Evolutionary conservation across 2,329 filamentous ascomycete species (phyloP).

Genomic region (Penicillium sclerotiorum): DNA sequence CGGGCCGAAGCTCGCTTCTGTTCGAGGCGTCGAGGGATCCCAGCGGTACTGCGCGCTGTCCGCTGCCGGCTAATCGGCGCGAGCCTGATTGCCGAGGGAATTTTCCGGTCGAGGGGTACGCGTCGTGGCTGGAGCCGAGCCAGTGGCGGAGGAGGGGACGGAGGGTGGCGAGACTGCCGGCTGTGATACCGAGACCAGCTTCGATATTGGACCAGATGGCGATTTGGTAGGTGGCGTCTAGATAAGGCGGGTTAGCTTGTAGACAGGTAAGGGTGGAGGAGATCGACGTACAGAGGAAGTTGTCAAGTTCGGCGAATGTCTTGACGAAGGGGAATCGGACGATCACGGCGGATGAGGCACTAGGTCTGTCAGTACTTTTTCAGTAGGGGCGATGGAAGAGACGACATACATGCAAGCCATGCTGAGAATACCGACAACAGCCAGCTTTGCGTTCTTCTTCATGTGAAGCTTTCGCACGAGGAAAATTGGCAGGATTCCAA

Average conservation of each 20-base stretch:
- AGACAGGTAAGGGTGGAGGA: no score
- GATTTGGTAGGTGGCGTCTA: slow-evolving; percentile 48
- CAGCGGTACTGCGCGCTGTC: slow-evolving; percentile 25
- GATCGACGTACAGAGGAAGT: slow-evolving; percentile 35
- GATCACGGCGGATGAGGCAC: slow-evolving; percentile 50
- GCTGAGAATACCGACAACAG: slow-evolving; percentile 56
- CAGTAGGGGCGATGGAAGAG: slow-evolving; percentile 22
- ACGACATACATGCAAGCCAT: slow-evolving; percentile 56
- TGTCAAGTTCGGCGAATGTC: slow-evolving; percentile 36
- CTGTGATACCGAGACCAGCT: slow-evolving; percentile 44
- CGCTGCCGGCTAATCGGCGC: slow-evolving; percentile 20
- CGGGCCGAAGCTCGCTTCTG: slow-evolving; percentile 28
- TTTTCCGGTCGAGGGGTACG: slow-evolving; percentile 22
- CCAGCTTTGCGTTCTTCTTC: slow-evolving; percentile 54
- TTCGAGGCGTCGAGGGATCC: slow-evolving; percentile 27
- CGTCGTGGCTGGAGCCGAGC: slow-evolving; percentile 22
- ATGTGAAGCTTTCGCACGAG: slow-evolving; percentile 61
- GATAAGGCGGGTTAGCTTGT: slow-evolving; percentile 1
- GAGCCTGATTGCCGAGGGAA: slow-evolving; percentile 24
- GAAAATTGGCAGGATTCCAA: slow-evolving; percentile 56
- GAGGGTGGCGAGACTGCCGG: slow-evolving; percentile 52
- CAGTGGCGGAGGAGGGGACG: slow-evolving; percentile 49
- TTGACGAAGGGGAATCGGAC: slow-evolving; percentile 48
- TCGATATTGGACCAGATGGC: slow-evolving; percentile 43
- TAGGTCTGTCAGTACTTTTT: slow-evolving; percentile 12